Percentiles rank a stretch among this genome's conserved stretches.
phyloP scores from a whole-genome alignment of 257 asterid genomes.

The Craterostigma plantagineum region DNA sequence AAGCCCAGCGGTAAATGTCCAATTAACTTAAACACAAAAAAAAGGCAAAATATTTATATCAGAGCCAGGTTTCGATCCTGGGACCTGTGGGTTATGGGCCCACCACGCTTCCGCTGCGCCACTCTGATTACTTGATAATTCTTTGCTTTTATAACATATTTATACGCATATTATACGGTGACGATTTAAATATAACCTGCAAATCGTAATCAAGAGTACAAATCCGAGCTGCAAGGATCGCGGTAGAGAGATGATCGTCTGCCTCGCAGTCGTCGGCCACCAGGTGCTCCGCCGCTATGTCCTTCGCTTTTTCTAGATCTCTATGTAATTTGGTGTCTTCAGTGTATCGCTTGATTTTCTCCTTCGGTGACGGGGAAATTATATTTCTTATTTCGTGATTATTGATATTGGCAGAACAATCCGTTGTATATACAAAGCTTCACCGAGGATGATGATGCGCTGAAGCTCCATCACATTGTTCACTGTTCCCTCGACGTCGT shows the following conservation, averaged over 20 bases:
- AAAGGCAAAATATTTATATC: slow-evolving; percentile 20
- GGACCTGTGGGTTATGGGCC: slow-evolving; percentile 99
- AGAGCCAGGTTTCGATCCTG: slow-evolving; percentile 99
- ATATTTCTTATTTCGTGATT: neutral
- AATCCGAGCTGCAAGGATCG: too few relatives aligned
- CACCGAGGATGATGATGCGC: slow-evolving; percentile 84
- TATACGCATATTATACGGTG: too few relatives aligned
- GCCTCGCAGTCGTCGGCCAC: slow-evolving; percentile 99
- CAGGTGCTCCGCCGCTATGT: slow-evolving; percentile 34
- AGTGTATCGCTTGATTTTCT: neutral
- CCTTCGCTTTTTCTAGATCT: neutral
- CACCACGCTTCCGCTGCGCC: slow-evolving; percentile 99
- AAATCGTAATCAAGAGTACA: too few relatives aligned
- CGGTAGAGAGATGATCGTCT: slow-evolving; percentile 44
- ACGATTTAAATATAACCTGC: too few relatives aligned
- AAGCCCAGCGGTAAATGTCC: too few relatives aligned
- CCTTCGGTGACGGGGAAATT: too few relatives aligned
- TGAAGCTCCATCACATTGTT: slow-evolving; percentile 93
- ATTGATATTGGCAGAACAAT: slow-evolving; percentile 67
- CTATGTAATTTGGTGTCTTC: neutral
- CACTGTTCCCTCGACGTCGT: slow-evolving; percentile 96
- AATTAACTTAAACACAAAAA: too few relatives aligned
- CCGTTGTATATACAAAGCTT: slow-evolving; percentile 90
- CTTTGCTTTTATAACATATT: too few relatives aligned
- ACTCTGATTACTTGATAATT: slow-evolving; percentile 45